phyloP scores from a whole-genome alignment of 225 moss, liverwort and hornwort species.

The Marchantia paleacea region DNA sequence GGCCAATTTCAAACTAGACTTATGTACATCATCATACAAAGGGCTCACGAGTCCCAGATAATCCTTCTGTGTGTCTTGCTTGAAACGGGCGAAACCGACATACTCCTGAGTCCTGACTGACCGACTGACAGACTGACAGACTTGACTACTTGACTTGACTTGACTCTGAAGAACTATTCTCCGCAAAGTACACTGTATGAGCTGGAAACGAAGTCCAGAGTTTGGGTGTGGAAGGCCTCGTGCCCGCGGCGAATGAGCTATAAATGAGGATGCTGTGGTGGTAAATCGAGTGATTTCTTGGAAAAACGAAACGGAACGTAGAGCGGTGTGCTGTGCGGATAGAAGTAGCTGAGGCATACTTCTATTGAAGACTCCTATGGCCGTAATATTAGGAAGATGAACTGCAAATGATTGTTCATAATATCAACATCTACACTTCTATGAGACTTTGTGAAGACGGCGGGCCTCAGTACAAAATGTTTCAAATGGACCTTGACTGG shows the following conservation, averaged over 20 bases:
- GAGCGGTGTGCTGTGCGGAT: background rate
- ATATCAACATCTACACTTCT: background rate
- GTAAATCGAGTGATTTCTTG: background rate
- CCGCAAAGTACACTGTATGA: background rate
- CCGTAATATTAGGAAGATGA: background rate
- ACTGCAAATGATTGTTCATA: constrained; percentile 4
- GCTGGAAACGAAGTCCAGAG: background rate
- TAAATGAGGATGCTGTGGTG: background rate
- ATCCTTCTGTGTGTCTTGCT: background rate
- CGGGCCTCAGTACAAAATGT: background rate
- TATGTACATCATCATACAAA: background rate
- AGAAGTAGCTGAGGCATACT: background rate
- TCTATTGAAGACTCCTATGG: background rate
- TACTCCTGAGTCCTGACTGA: background rate
- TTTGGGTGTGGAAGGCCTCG: background rate
- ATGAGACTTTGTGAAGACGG: background rate
- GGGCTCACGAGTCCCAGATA: background rate
- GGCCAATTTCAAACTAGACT: background rate
- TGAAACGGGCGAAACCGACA: background rate
- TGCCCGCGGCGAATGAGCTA: background rate
- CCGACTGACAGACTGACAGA: background rate
- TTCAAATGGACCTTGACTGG: background rate
- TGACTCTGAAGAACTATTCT: background rate
- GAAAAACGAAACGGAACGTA: background rate
- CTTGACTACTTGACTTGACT: constrained; percentile 1